Conservation (phyloP, 2,329 filamentous ascomycete genomes). For the Cytospora piceicola region DNA sequence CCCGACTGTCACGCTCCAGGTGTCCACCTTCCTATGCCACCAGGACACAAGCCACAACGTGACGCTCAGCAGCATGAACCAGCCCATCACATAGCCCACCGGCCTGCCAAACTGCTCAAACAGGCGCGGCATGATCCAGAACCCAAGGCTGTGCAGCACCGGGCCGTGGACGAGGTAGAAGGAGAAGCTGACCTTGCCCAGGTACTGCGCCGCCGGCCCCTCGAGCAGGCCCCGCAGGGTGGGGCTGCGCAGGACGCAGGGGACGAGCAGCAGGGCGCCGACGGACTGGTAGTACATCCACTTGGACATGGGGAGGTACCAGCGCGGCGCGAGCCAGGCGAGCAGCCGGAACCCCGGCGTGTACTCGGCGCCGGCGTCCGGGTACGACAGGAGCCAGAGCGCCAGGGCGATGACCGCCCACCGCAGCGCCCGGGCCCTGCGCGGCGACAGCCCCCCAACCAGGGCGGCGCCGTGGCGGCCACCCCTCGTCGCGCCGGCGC, state of each 20-base stretch:
- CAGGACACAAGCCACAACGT: constrained; percentile 43
- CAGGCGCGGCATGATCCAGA: constrained; percentile 44
- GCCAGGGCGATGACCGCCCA: constrained; percentile 40
- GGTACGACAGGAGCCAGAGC: constrained; percentile 46
- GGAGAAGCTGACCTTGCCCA: constrained; percentile 47
- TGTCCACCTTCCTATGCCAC: constrained; percentile 44
- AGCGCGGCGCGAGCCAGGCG: constrained; percentile 41
- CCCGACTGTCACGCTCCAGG: constrained; percentile 44
- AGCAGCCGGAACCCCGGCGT: constrained; percentile 44
- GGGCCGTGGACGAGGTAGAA: constrained; percentile 46
- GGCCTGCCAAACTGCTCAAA: constrained; percentile 43
- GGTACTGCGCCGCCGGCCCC: constrained; percentile 41
- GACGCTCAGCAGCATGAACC: constrained; percentile 37
- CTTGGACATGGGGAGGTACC: constrained; percentile 42
- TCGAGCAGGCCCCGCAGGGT: constrained; percentile 39
- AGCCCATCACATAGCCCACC: constrained; percentile 41
- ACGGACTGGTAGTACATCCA: constrained; percentile 48
- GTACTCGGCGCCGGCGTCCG: constrained; percentile 44
- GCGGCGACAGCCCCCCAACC: constrained; percentile 16
- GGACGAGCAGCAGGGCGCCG: constrained; percentile 44
- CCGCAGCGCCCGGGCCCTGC: constrained; percentile 32
- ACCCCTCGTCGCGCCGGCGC: background rate
- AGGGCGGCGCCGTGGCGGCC: background rate
- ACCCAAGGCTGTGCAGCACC: constrained; percentile 37
- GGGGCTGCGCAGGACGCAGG: constrained; percentile 42